Evolutionary conservation across 202 grass and related monocot species (phyloP).

Genomic region (Eragrostis tef): DNA sequence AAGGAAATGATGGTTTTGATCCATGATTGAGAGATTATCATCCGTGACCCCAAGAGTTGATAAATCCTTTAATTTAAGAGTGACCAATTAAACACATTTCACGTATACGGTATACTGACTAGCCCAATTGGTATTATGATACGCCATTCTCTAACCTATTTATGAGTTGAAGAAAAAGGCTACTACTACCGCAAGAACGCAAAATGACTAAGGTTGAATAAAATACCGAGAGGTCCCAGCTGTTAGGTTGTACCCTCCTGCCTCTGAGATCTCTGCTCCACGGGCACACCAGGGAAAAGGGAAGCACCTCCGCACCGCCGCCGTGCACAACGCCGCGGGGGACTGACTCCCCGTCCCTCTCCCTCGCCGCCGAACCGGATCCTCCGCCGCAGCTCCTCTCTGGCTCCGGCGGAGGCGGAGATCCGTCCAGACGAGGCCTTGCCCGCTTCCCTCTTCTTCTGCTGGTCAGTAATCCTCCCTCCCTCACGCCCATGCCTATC

Average conservation of each 20-base stretch:
- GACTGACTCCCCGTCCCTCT: neutral
- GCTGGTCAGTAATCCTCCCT: neutral
- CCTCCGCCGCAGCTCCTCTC: neutral
- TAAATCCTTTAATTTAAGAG: too few relatives aligned
- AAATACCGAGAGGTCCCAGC: neutral
- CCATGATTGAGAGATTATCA: too few relatives aligned
- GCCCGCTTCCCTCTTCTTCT: neutral
- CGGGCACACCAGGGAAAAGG: neutral
- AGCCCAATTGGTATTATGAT: too few relatives aligned
- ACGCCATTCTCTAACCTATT: too few relatives aligned
- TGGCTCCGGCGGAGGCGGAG: neutral
- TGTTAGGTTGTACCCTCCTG: neutral
- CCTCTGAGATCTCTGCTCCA: neutral
- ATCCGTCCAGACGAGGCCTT: neutral
- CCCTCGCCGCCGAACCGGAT: conserved; percentile 1
- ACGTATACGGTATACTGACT: too few relatives aligned
- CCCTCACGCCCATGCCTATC: neutral
- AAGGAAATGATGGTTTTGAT: too few relatives aligned
- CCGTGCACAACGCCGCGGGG: neutral
- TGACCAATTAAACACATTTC: too few relatives aligned
- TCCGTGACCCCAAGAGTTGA: too few relatives aligned
- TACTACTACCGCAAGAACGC: too few relatives aligned
- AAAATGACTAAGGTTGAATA: too few relatives aligned
- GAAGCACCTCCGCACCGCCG: neutral
- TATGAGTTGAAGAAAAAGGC: too few relatives aligned